phyloP scores from a whole-genome alignment of 768 basidiomycete genomes.

The Serendipita indica region DNA sequence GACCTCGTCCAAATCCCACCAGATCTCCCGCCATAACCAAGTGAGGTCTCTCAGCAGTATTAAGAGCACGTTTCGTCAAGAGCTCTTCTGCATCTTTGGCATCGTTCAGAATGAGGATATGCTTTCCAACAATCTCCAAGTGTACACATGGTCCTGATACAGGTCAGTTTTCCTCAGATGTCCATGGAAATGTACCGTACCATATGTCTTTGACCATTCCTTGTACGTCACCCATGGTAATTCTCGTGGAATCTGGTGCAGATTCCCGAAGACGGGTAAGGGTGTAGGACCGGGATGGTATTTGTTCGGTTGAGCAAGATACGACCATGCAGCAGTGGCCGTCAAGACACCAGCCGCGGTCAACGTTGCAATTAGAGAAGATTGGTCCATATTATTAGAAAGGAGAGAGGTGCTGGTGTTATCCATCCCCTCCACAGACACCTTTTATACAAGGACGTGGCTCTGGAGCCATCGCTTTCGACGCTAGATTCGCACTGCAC shows the following conservation, averaged over 20 bases:
- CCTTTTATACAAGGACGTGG: too few relatives aligned
- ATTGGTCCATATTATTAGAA: too few relatives aligned
- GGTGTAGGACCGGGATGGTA: conserved; percentile 35
- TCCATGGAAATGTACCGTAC: too few relatives aligned
- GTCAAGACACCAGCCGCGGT: too few relatives aligned
- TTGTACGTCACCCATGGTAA: conserved; percentile 30
- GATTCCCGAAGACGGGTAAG: conserved; percentile 39
- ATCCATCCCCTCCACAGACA: too few relatives aligned
- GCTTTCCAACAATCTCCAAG: conserved; percentile 17
- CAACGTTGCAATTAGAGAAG: too few relatives aligned
- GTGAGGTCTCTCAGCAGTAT: conserved; percentile 28
- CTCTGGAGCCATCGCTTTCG: too few relatives aligned
- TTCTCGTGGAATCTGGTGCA: conserved; percentile 30
- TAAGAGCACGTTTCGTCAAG: conserved; percentile 28
- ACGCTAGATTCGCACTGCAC: too few relatives aligned
- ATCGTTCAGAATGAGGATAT: conserved; percentile 27
- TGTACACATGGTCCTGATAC: conserved; percentile 4
- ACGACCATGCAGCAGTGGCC: neutral
- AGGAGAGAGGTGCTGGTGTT: too few relatives aligned
- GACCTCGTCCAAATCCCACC: conserved; percentile 7
- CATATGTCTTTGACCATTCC: conserved; percentile 27
- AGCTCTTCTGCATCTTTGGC: conserved; percentile 26
- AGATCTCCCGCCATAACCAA: conserved; percentile 15
- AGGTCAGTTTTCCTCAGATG: neutral
- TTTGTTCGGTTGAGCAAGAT: neutral